Conservation (phyloP, 192 early-diverging fungal species). For the Pilaira anomala region DNA sequence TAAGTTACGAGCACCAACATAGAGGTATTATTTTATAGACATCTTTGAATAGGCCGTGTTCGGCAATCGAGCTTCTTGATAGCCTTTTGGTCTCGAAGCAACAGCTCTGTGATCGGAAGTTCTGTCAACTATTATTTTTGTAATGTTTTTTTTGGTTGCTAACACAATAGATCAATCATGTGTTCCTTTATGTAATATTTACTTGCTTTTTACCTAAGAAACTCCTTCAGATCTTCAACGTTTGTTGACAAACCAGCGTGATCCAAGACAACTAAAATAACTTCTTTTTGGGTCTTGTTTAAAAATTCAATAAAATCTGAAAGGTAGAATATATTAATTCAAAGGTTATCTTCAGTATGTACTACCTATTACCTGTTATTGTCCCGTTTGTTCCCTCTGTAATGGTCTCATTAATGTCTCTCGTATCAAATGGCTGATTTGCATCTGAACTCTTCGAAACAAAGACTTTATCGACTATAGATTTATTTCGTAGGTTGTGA, state of each 20-base stretch:
- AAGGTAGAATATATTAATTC: slow-evolving; percentile 15
- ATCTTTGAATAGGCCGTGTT: slow-evolving; percentile 18
- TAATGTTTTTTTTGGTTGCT: slow-evolving; percentile 7
- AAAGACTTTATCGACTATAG: background rate
- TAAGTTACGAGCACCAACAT: too few species aligned
- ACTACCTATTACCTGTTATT: slow-evolving; percentile 3
- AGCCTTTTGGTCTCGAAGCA: slow-evolving; percentile 2
- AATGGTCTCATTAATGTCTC: background rate
- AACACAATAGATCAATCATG: slow-evolving; percentile 15
- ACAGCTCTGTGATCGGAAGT: slow-evolving; percentile 9
- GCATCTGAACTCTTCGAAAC: background rate
- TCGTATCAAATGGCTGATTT: background rate
- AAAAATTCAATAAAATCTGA: slow-evolving; percentile 16
- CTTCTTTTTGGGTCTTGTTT: background rate
- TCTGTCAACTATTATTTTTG: slow-evolving; percentile 14
- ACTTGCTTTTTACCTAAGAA: slow-evolving; percentile 13
- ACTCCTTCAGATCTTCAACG: slow-evolving; percentile 13
- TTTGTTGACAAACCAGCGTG: slow-evolving; percentile 9
- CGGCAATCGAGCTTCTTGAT: slow-evolving; percentile 12
- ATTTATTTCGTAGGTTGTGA: background rate
- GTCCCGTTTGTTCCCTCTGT: slow-evolving; percentile 3
- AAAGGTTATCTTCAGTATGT: slow-evolving; percentile 11
- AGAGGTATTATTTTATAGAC: slow-evolving; percentile 3
- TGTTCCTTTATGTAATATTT: slow-evolving; percentile 10
- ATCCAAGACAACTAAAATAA: slow-evolving; percentile 13